Evolutionary conservation across 169 alveolate species (phyloP).

Genomic region (Cyclospora cayetanensis): DNA sequence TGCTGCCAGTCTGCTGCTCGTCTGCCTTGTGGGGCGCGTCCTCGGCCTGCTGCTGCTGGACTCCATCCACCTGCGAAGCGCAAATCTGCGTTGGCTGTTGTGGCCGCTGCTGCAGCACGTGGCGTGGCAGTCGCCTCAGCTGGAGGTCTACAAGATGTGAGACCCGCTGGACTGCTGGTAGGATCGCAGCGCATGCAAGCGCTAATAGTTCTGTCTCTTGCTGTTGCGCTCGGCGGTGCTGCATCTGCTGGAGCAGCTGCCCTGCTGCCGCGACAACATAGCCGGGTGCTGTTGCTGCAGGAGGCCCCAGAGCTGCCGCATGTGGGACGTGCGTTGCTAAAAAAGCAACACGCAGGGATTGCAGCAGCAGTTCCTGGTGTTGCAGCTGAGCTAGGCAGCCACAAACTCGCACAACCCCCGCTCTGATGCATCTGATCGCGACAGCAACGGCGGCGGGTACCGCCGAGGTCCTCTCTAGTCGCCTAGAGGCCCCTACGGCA

Average conservation of each 20-base stretch:
- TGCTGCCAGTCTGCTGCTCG: background rate
- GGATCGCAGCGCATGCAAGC: background rate
- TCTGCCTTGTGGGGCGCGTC: no score
- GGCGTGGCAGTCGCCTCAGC: background rate
- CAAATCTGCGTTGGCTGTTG: background rate
- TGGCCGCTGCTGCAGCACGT: background rate
- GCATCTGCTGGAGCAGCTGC: background rate
- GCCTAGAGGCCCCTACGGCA: background rate
- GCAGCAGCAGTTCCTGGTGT: slow-evolving; percentile 3
- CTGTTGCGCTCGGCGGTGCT: background rate
- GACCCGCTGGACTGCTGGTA: background rate
- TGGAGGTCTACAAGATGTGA: background rate
- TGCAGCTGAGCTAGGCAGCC: background rate
- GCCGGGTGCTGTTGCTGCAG: slow-evolving; percentile 18
- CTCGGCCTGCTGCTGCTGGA: background rate
- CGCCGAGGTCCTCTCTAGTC: background rate
- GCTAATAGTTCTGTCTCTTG: background rate
- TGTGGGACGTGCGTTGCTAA: background rate
- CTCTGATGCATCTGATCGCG: background rate
- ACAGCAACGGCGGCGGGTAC: background rate
- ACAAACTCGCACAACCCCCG: background rate
- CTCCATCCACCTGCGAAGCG: background rate
- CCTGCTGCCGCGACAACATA: background rate
- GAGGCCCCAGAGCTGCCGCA: slow-evolving; percentile 3
- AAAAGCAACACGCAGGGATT: background rate